A percentile compares a stretch with the other conserved stretches of the same genome.
These are phyloP conservation scores for Trichoderma koningiopsis DNA, from an alignment of 2,329 filamentous ascomycete genomes.

Conservation along the genomic window DNA sequence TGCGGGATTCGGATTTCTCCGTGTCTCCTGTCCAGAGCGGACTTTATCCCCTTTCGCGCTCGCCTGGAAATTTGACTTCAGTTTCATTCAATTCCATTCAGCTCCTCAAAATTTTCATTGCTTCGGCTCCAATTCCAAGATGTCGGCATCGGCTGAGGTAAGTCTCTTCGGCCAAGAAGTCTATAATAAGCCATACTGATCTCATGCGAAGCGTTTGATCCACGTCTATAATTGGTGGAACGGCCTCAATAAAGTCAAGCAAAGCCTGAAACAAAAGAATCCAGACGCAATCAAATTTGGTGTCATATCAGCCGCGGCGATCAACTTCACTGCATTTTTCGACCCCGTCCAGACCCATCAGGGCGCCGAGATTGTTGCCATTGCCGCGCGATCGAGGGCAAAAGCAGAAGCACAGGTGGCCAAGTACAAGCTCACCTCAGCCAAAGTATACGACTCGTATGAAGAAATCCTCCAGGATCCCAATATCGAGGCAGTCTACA, in stretches of 20 bases:
- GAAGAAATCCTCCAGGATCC: slow-evolving; percentile 37
- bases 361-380: background rate
- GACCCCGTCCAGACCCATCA: slow-evolving; percentile 9
- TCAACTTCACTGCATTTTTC: slow-evolving; percentile 3
- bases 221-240: background rate
- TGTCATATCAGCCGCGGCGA: slow-evolving; percentile 1
- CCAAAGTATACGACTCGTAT: slow-evolving; percentile 5
- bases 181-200: background rate
- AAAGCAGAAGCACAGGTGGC: slow-evolving; percentile 10
- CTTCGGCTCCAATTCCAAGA: background rate
- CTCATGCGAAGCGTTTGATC: background rate
- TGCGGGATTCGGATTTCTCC: background rate
- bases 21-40: background rate
- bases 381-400: background rate
- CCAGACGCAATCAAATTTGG: background rate
- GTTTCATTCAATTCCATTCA: background rate
- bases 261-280: background rate
- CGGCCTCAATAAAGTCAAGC: background rate
- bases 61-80: background rate
- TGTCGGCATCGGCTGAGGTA: background rate
- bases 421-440: background rate
- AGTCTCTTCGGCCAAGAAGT: background rate
- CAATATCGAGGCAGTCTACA: slow-evolving; percentile 51
- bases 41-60: background rate
- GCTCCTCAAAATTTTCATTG: background rate